Evolutionary conservation across 2,329 filamentous ascomycete species (phyloP).

Genomic region (Geosmithia morbida): DNA sequence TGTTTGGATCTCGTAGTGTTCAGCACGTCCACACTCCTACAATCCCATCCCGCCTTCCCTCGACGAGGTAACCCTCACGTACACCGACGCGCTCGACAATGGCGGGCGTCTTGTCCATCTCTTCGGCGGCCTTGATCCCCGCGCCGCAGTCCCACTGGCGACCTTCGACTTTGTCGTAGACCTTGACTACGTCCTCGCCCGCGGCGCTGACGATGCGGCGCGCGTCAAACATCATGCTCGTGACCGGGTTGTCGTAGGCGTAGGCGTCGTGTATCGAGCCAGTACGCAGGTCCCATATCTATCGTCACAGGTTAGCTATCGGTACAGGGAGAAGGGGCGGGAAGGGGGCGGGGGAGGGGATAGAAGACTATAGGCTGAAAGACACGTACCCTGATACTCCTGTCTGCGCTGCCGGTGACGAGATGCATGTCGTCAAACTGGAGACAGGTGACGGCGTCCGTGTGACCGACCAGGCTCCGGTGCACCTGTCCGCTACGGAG

Average conservation of each 20-base stretch:
- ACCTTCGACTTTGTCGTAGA: conserved; percentile 95
- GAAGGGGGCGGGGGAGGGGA: too few relatives aligned
- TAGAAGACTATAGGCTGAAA: background rate
- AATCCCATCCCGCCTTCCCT: conserved; percentile 75
- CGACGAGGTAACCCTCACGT: conserved; percentile 85
- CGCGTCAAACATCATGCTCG: conserved; percentile 93
- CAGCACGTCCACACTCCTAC: conserved; percentile 83
- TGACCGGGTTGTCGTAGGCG: conserved; percentile 83
- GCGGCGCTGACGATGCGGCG: conserved; percentile 82
- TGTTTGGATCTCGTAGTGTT: conserved; percentile 8
- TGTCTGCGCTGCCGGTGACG: conserved; percentile 82
- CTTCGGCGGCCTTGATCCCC: conserved; percentile 55
- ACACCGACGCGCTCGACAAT: conserved; percentile 78
- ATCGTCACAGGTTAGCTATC: conserved; percentile 10
- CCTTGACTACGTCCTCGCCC: conserved; percentile 86
- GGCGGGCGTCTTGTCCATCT: conserved; percentile 42
- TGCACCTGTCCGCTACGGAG: conserved; percentile 93
- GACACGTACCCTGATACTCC: conserved; percentile 76
- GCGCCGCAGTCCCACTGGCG: conserved; percentile 94
- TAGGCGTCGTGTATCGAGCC: conserved; percentile 93
- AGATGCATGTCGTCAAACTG: conserved; percentile 95
- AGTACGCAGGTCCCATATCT: conserved; percentile 98
- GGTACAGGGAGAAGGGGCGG: too few relatives aligned
- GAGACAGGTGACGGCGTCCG: conserved; percentile 81
- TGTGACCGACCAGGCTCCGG: conserved; percentile 87